These are phyloP conservation scores for Mortierella sp. DNA, from an alignment of 371 early-diverging fungal species.

Conservation along the genomic window DNA sequence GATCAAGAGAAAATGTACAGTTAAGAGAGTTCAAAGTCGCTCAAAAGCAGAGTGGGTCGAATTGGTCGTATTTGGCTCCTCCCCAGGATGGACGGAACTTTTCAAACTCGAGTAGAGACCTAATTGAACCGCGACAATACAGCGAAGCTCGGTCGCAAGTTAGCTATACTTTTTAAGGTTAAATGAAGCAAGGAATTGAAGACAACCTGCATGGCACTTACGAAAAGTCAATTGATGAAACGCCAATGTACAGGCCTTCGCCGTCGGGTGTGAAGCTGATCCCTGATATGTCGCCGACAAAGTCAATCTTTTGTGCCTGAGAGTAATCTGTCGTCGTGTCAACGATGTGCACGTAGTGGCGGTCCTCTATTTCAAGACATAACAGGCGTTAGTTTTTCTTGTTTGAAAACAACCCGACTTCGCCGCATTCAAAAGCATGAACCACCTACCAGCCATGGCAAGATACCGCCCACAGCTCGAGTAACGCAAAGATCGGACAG, in stretches of 20 bases:
- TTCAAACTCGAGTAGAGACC: conserved; percentile 54
- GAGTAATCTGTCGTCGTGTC: conserved; percentile 63
- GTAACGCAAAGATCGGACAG: conserved; percentile 83
- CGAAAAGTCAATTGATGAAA: conserved; percentile 63
- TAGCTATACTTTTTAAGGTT: too few relatives aligned
- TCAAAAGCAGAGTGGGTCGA: conserved; percentile 16
- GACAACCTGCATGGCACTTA: conserved; percentile 14
- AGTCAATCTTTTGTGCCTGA: conserved; percentile 78
- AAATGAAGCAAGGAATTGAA: too few relatives aligned
- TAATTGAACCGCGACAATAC: neutral
- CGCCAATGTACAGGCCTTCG: conserved; percentile 72
- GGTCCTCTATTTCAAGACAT: conserved; percentile 62
- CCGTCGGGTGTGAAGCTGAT: conserved; percentile 70
- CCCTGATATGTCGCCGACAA: conserved; percentile 90
- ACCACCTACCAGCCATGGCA: conserved; percentile 71
- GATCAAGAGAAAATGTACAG: neutral
- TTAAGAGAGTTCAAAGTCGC: neutral
- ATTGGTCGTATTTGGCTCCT: conserved; percentile 7
- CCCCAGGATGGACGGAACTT: conserved; percentile 3
- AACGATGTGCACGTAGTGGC: conserved; percentile 84
- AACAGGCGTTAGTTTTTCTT: neutral
- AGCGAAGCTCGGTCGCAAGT: too few relatives aligned
- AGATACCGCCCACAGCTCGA: conserved; percentile 78
- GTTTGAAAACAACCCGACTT: neutral
- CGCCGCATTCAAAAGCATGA: too few relatives aligned